These are phyloP conservation scores for Silybum marianum DNA, from an alignment of 129 eudicot genomes.

Conservation along the genomic window DNA sequence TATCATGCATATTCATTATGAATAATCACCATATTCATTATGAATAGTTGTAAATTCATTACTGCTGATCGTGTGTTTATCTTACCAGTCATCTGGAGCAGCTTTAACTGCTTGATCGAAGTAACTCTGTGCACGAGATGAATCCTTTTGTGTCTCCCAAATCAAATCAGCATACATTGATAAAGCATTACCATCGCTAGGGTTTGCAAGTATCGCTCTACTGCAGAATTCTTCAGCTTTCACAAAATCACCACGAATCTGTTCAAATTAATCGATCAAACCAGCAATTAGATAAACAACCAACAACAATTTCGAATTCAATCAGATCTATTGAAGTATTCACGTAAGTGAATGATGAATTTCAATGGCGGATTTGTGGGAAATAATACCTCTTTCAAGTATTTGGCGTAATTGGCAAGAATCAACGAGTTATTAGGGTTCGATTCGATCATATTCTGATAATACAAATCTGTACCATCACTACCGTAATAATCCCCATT, in stretches of 20 bases:
- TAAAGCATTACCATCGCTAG: slow-evolving; percentile 69
- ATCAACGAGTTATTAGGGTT: slow-evolving; percentile 61
- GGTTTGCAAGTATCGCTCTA: slow-evolving; percentile 76
- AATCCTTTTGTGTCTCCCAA: slow-evolving; percentile 78
- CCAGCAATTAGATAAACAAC: neutral
- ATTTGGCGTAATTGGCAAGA: slow-evolving; percentile 66
- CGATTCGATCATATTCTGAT: slow-evolving; percentile 55
- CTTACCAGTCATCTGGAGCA: slow-evolving; percentile 77
- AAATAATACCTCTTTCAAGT: slow-evolving; percentile 60
- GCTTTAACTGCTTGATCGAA: slow-evolving; percentile 76
- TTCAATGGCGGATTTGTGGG: neutral
- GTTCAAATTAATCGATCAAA: neutral
- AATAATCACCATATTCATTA: neutral
- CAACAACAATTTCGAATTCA: neutral
- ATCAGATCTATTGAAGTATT: neutral
- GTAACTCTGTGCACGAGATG: slow-evolving; percentile 64
- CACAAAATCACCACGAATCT: slow-evolving; percentile 60
- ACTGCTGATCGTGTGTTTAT: no score
- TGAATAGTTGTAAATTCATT: no score
- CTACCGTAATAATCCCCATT: slow-evolving; percentile 28
- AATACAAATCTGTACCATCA: slow-evolving; percentile 52
- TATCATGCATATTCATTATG: neutral
- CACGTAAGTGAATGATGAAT: neutral
- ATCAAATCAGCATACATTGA: slow-evolving; percentile 70
- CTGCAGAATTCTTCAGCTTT: slow-evolving; percentile 84